Percentiles rank a stretch among this genome's conserved stretches.
Evolutionary conservation across 306 rosid species (phyloP).

Genomic region (Coriaria nepalensis): DNA sequence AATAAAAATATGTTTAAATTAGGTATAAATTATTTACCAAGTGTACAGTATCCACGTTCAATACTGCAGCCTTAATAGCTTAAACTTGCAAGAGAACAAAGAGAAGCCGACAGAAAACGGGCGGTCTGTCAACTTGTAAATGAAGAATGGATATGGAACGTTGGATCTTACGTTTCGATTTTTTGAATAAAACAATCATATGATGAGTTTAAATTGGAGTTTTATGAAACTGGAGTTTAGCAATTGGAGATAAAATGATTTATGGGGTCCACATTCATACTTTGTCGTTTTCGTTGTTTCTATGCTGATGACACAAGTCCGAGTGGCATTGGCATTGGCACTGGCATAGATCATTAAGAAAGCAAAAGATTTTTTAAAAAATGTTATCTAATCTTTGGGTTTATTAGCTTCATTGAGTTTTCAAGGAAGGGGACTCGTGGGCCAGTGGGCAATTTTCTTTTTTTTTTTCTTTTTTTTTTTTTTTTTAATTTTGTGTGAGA

Average conservation of each 20-base stretch:
- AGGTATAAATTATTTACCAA: not conserved
- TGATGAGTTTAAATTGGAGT: constrained; percentile 14
- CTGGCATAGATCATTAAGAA: no score
- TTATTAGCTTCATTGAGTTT: no score
- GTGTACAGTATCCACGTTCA: not conserved
- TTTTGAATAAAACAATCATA: constrained; percentile 14
- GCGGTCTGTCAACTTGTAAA: constrained; percentile 43
- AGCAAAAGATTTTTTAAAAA: no score
- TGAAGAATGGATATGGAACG: constrained; percentile 41
- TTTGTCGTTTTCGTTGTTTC: constrained; percentile 39
- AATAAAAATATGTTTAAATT: not conserved
- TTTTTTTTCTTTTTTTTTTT: no score
- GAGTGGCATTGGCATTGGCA: no score
- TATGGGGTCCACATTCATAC: constrained; percentile 34
- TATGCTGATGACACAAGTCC: constrained; percentile 6
- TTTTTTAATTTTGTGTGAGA: no score
- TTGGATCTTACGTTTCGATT: constrained; percentile 24
- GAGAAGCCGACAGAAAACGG: constrained; percentile 41
- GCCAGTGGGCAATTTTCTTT: no score
- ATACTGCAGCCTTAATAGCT: not conserved
- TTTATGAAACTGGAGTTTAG: constrained; percentile 27
- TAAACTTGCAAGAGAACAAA: constrained; percentile 10
- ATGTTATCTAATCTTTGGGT: no score
- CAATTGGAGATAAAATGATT: constrained; percentile 29
- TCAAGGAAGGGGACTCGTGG: no score